phyloP scores from a whole-genome alignment of 1,139 yeast species.

The Yamadazyma triangularis region DNA sequence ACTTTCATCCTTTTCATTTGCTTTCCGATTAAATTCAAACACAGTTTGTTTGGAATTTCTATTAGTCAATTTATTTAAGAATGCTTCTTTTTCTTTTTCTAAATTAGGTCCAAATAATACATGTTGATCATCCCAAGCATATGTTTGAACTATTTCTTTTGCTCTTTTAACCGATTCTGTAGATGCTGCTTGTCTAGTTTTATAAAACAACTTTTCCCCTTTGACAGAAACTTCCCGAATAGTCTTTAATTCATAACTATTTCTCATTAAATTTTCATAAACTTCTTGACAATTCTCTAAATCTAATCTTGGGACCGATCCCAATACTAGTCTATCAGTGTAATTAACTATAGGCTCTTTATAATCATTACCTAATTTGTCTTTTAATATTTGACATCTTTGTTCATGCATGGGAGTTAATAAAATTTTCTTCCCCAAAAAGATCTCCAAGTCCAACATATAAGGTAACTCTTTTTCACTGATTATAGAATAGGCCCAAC shows the following conservation, averaged over 20 bases:
- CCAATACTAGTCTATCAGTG: constrained; percentile 75
- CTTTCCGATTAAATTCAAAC: constrained; percentile 72
- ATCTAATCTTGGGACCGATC: constrained; percentile 70
- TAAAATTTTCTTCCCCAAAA: constrained; percentile 77
- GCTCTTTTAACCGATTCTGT: constrained; percentile 79
- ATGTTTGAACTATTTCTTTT: constrained; percentile 70
- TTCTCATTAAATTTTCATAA: constrained; percentile 54
- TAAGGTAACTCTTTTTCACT: constrained; percentile 87
- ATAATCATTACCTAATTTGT: constrained; percentile 39
- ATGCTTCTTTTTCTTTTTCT: constrained; percentile 70
- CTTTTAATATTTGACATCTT: constrained; percentile 47
- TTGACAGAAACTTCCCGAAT: constrained; percentile 70
- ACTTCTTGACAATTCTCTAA: constrained; percentile 74
- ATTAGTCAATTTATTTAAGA: constrained; percentile 66
- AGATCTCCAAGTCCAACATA: constrained; percentile 82
- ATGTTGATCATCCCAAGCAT: constrained; percentile 85
- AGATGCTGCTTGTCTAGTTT: constrained; percentile 85
- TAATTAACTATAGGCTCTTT: constrained; percentile 59
- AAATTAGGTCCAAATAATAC: constrained; percentile 66
- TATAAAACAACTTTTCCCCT: constrained; percentile 83
- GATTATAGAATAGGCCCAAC: constrained; percentile 95
- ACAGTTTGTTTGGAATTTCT: constrained; percentile 82
- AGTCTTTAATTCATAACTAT: constrained; percentile 66
- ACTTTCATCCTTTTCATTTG: constrained; percentile 49
- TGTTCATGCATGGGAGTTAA: constrained; percentile 67